Conservation (phyloP, 495 filamentous ascomycete species). For the Aspergillus homomorphus region DNA sequence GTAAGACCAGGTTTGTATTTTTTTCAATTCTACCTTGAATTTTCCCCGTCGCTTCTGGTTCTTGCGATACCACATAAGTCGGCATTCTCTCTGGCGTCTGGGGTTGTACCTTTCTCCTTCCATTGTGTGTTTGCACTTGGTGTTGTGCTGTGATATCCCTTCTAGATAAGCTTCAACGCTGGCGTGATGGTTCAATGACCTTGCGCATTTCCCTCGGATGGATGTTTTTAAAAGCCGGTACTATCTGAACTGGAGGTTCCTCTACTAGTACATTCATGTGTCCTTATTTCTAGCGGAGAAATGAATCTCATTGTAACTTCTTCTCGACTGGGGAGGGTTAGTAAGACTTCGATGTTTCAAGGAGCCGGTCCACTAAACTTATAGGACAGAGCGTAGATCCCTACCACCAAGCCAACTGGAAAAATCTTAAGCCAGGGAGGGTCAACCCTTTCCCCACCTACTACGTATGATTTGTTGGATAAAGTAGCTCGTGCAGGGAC, state of each 20-base stretch:
- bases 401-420: too few relatives aligned
- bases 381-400: too few relatives aligned
- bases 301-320: too few relatives aligned
- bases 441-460: too few relatives aligned
- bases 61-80: constrained; percentile 16
- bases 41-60: constrained; percentile 1
- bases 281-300: background rate
- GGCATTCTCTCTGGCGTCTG: constrained; percentile 6
- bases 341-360: too few relatives aligned
- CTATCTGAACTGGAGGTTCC: background rate
- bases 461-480: too few relatives aligned
- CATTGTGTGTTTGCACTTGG: background rate
- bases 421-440: too few relatives aligned
- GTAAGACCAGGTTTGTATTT: constrained; percentile 24
- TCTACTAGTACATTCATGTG: background rate
- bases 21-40: constrained; percentile 1
- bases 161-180: constrained; percentile 1
- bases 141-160: constrained; percentile 2
- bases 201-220: background rate
- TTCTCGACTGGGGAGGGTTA: too few relatives aligned
- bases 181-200: background rate
- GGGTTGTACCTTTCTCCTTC: constrained; percentile 7
- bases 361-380: too few relatives aligned
- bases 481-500: background rate
- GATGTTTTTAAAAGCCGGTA: background rate